Conservation (phyloP, 257 asterid genomes). For the Handroanthus guayacan region DNA sequence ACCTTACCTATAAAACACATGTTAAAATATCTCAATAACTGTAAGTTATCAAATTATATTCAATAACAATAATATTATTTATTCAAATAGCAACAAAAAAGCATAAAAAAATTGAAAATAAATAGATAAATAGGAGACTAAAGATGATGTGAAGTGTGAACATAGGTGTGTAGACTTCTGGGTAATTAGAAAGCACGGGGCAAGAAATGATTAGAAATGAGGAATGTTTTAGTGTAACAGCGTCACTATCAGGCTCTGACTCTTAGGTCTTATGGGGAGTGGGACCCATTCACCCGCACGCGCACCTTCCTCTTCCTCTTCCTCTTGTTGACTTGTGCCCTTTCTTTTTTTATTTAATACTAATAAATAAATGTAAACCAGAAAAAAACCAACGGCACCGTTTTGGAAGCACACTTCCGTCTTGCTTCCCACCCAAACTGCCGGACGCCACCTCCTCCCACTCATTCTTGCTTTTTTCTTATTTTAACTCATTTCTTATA, state of each 20-base stretch:
- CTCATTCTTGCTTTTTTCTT: conserved; percentile 21
- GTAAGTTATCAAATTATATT: no score
- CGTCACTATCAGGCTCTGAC: conserved; percentile 70
- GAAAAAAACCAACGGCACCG: conserved; percentile 8
- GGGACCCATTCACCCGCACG: conserved; percentile 50
- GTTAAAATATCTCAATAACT: no score
- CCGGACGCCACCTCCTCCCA: no score
- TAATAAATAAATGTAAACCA: neutral
- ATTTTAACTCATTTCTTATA: neutral
- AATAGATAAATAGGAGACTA: no score
- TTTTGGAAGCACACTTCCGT: no score
- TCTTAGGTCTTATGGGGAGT: conserved; percentile 45
- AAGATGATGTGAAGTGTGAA: conserved; percentile 8
- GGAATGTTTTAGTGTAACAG: conserved; percentile 41
- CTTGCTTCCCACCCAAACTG: no score
- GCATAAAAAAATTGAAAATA: no score
- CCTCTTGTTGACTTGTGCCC: conserved; percentile 37
- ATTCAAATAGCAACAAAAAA: no score
- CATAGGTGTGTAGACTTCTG: neutral
- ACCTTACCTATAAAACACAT: no score
- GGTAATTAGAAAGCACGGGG: neutral
- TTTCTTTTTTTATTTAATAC: neutral
- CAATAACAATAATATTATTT: no score
- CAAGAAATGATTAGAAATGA: neutral
- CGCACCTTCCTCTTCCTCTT: conserved; percentile 44